Conservation (phyloP, 2,329 filamentous ascomycete species). For the Aspergillus sp. region DNA sequence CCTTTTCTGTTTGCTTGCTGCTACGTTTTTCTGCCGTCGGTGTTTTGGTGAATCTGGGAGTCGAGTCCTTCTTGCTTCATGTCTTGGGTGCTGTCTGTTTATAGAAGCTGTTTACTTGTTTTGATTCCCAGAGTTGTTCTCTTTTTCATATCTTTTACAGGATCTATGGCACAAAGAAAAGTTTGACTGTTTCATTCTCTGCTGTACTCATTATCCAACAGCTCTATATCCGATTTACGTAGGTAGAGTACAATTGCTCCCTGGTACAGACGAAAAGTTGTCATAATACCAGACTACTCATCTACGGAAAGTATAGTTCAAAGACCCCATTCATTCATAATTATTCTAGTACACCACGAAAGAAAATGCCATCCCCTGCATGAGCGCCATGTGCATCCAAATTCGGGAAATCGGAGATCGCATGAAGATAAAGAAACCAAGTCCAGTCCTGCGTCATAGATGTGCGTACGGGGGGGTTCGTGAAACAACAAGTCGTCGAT, state of each 20-base stretch:
- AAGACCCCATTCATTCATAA: slow-evolving; percentile 7
- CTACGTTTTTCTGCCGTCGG: slow-evolving; percentile 10
- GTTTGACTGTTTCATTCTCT: not conserved
- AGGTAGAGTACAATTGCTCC: too few species aligned
- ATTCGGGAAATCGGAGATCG: not conserved
- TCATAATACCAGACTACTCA: too few species aligned
- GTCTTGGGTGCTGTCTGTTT: slow-evolving; percentile 19
- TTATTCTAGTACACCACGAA: slow-evolving; percentile 27
- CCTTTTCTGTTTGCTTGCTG: slow-evolving; percentile 10
- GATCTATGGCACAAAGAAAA: not conserved
- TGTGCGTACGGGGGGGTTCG: slow-evolving; percentile 8
- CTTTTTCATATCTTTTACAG: slow-evolving; percentile 11
- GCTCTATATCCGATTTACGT: too few species aligned
- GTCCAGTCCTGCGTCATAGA: slow-evolving; percentile 7
- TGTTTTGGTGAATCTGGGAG: slow-evolving; percentile 16
- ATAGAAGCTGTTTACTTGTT: slow-evolving; percentile 22
- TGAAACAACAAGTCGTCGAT: slow-evolving; percentile 1
- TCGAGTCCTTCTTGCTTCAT: slow-evolving; percentile 8
- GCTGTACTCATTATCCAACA: too few species aligned
- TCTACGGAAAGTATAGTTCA: not conserved
- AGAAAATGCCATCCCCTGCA: slow-evolving; percentile 16
- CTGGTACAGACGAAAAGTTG: too few species aligned
- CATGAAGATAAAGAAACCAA: slow-evolving; percentile 3
- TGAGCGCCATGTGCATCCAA: slow-evolving; percentile 25
- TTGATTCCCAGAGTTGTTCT: slow-evolving; percentile 17